These are phyloP conservation scores for Coemansia sp. DNA, from an alignment of 192 early-diverging fungal genomes.

Conservation along the genomic window DNA sequence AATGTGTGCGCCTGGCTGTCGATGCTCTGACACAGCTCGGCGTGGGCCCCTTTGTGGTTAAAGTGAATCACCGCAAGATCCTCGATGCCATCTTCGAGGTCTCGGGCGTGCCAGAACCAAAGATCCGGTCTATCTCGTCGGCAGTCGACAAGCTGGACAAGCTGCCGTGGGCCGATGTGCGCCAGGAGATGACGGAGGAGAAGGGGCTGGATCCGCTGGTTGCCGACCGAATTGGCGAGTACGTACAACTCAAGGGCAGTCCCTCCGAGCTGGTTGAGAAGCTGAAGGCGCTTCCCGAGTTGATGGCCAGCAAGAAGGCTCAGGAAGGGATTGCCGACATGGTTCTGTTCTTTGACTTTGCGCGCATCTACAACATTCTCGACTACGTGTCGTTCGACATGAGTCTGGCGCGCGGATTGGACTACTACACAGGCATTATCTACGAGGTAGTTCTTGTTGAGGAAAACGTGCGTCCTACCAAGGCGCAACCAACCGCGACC, in stretches of 20 bases:
- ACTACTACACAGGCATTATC: slow-evolving; percentile 99
- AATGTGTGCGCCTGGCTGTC: slow-evolving; percentile 76
- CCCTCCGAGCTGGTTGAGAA: slow-evolving; percentile 69
- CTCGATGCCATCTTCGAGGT: slow-evolving; percentile 97
- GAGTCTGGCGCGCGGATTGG: slow-evolving; percentile 92
- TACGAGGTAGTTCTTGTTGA: slow-evolving; percentile 86
- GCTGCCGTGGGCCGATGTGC: slow-evolving; percentile 90
- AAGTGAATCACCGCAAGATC: slow-evolving; percentile 97
- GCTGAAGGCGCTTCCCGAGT: slow-evolving; percentile 65
- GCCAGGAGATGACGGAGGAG: slow-evolving; percentile 90
- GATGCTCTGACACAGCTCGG: slow-evolving; percentile 82
- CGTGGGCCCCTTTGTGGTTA: slow-evolving; percentile 87
- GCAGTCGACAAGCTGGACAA: slow-evolving; percentile 99
- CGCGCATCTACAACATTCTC: slow-evolving; percentile 74
- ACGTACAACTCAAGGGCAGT: slow-evolving; percentile 79
- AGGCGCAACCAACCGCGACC: slow-evolving; percentile 24
- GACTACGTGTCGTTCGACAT: slow-evolving; percentile 84
- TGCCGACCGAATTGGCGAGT: slow-evolving; percentile 93
- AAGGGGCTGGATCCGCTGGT: slow-evolving; percentile 78
- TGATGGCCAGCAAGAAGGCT: slow-evolving; percentile 70
- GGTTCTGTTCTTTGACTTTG: slow-evolving; percentile 79
- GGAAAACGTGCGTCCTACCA: slow-evolving; percentile 32
- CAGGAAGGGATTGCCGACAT: slow-evolving; percentile 84
- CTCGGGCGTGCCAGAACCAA: slow-evolving; percentile 87
- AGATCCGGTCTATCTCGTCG: slow-evolving; percentile 90